Conservation (phyloP, 2,329 filamentous ascomycete species). For the Botrytis galanthina region DNA sequence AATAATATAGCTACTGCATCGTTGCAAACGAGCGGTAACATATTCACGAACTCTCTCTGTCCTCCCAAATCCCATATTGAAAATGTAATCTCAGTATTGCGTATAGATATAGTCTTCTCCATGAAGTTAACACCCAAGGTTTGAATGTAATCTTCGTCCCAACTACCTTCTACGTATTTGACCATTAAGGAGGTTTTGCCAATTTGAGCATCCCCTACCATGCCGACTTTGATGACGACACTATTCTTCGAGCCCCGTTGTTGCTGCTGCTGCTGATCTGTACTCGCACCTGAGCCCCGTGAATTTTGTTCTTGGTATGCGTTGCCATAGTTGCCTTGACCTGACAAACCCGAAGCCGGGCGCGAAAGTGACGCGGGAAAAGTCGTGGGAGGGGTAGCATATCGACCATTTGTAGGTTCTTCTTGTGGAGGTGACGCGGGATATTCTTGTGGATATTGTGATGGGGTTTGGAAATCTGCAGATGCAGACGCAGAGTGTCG, state of each 20-base stretch:
- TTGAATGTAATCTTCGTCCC: constrained; percentile 99
- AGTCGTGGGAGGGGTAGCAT: constrained; percentile 38
- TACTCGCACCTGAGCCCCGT: constrained; percentile 31
- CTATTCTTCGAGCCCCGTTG: constrained; percentile 51
- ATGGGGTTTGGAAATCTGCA: constrained; percentile 36
- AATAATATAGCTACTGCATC: constrained; percentile 97
- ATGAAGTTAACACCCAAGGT: constrained; percentile 99
- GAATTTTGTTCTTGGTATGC: constrained; percentile 39
- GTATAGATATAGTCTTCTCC: constrained; percentile 99
- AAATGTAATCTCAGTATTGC: constrained; percentile 99
- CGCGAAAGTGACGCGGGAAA: constrained; percentile 38
- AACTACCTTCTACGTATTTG: constrained; percentile 98
- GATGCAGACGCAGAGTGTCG: constrained; percentile 38
- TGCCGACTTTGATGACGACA: constrained; percentile 98
- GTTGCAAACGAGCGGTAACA: constrained; percentile 98
- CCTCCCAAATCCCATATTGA: constrained; percentile 98
- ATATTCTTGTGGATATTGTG: constrained; percentile 34
- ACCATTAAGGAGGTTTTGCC: constrained; percentile 99
- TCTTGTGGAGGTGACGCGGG: constrained; percentile 33
- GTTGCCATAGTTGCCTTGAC: constrained; percentile 35
- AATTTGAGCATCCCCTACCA: constrained; percentile 99
- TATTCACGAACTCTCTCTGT: constrained; percentile 98
- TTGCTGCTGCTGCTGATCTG: constrained; percentile 14
- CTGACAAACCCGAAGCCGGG: constrained; percentile 38
- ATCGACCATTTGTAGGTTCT: constrained; percentile 34